Percentiles rank a stretch among this genome's conserved stretches.
Conservation (phyloP, 176 grass and related monocot species). For the Bonia amplexicaulis region DNA sequence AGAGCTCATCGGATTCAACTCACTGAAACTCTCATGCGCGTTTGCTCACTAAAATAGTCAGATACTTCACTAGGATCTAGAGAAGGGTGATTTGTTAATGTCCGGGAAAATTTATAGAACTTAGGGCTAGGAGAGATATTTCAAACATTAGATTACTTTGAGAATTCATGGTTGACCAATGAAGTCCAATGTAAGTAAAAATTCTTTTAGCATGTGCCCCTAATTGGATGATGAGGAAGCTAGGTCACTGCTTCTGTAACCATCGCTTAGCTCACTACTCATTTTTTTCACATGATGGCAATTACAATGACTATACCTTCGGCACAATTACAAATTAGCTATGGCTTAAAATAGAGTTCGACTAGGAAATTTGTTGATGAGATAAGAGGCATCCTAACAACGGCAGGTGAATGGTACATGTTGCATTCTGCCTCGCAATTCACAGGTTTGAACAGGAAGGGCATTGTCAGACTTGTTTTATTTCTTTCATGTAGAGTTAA, state of each 20-base stretch:
- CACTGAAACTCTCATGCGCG: background rate
- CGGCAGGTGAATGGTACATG: background rate
- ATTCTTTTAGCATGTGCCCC: background rate
- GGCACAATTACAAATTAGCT: background rate
- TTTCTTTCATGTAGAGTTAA: background rate
- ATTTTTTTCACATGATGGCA: background rate
- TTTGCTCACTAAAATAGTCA: background rate
- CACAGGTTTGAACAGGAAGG: background rate
- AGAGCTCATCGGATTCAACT: constrained; percentile 22
- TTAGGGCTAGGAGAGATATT: background rate
- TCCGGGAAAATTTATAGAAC: too few relatives aligned
- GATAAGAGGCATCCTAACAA: background rate
- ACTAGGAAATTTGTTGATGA: background rate
- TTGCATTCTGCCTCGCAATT: background rate
- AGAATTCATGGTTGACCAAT: constrained; percentile 21
- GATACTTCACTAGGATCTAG: background rate
- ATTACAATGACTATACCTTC: background rate
- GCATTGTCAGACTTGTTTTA: background rate
- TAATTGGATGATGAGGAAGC: background rate
- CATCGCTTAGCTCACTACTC: background rate
- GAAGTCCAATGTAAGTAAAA: background rate
- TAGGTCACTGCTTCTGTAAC: background rate
- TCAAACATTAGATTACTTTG: constrained; percentile 33
- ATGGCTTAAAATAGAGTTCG: background rate
- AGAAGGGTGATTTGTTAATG: background rate